Percentiles rank a stretch among this genome's conserved stretches.
These are phyloP conservation scores for Cyathus pygmaeus DNA, from an alignment of 1,284 basidiomycete species.

Conservation along the genomic window DNA sequence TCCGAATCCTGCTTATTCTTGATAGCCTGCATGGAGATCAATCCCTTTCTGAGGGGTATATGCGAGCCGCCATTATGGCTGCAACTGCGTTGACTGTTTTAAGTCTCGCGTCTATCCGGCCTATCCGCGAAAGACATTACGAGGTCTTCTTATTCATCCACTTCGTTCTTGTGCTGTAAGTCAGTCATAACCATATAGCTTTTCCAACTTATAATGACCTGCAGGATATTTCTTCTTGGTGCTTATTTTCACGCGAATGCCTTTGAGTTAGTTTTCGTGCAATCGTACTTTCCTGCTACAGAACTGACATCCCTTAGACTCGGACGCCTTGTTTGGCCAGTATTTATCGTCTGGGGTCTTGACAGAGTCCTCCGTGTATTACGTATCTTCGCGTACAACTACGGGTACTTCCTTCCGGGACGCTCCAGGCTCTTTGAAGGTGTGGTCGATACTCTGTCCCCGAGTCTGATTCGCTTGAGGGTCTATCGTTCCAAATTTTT, in stretches of 20 bases:
- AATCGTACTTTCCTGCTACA: not conserved
- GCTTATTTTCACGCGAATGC: not conserved
- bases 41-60: constrained; percentile 13
- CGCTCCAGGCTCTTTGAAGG: constrained; percentile 42
- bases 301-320: not conserved
- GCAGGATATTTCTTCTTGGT: not conserved
- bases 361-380: constrained; percentile 59
- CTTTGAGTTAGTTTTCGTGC: not conserved
- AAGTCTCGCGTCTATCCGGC: constrained; percentile 45
- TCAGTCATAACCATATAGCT: not conserved
- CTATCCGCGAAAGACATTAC: constrained; percentile 41
- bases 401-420: constrained; percentile 41
- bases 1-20: not conserved
- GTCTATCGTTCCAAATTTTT: constrained; percentile 46
- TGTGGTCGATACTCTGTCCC: constrained; percentile 51
- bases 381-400: constrained; percentile 59
- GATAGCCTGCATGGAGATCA: constrained; percentile 1
- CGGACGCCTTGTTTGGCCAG: constrained; percentile 54
- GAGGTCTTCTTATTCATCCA: constrained; percentile 50
- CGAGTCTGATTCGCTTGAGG: constrained; percentile 56
- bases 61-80: constrained; percentile 37
- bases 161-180: constrained; percentile 43
- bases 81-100: constrained; percentile 40
- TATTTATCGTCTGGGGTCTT: constrained; percentile 65
- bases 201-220: constrained; percentile 9